Percentiles rank a stretch among this genome's conserved stretches.
These are phyloP conservation scores for Neonectria neomacrospora DNA, from an alignment of 2,329 filamentous ascomycete species.

Conservation along the genomic window DNA sequence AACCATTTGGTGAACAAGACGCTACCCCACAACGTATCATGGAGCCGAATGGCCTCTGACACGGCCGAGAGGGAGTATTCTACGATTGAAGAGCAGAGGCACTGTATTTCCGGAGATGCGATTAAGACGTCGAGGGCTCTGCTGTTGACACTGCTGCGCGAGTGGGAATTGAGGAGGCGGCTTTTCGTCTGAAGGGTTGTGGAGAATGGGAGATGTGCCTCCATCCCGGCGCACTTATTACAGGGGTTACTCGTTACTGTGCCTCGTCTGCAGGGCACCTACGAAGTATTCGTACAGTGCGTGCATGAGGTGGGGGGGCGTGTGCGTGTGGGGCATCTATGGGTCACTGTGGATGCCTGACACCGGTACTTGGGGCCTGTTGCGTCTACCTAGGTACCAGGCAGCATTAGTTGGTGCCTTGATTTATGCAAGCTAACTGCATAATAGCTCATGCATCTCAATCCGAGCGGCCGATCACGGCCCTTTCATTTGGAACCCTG, in stretches of 20 bases:
- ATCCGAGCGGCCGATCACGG: neutral
- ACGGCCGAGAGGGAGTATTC: neutral
- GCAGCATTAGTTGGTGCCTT: too few relatives aligned
- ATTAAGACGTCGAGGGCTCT: neutral
- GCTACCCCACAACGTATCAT: neutral
- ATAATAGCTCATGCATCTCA: too few relatives aligned
- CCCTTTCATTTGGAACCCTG: constrained; percentile 7
- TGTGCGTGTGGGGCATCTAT: too few relatives aligned
- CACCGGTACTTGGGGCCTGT: too few relatives aligned
- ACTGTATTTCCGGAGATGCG: neutral
- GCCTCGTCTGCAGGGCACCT: too few relatives aligned
- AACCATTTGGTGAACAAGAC: neutral
- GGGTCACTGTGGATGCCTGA: too few relatives aligned
- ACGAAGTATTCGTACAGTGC: neutral
- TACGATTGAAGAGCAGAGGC: neutral
- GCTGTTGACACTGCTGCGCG: neutral
- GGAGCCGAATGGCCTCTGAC: neutral
- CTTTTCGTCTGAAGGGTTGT: neutral
- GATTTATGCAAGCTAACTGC: too few relatives aligned
- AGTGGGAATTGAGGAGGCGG: neutral
- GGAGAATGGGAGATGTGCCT: neutral
- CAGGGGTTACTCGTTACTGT: too few relatives aligned
- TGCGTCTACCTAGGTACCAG: too few relatives aligned
- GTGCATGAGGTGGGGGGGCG: neutral
- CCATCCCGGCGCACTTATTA: too few relatives aligned